Conservation (phyloP, 176 grass and related monocot genomes). For the Cenchrus fungigraminus region DNA sequence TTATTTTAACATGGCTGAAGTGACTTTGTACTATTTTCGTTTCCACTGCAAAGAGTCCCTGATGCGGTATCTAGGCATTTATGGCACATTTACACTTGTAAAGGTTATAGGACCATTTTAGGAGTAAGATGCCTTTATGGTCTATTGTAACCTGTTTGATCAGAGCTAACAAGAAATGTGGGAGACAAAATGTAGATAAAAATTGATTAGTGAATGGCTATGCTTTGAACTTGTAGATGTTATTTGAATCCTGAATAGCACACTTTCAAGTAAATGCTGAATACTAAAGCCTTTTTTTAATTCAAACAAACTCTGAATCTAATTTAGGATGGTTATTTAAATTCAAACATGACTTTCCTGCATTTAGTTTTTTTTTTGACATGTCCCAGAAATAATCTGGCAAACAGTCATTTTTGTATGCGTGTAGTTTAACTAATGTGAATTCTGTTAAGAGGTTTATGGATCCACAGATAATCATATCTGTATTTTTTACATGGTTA, state of each 20-base stretch:
- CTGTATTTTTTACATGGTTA: conserved; percentile 3
- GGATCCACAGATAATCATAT: background rate
- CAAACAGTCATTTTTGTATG: background rate
- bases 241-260: background rate
- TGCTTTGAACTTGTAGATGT: background rate
- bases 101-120: conserved; percentile 1
- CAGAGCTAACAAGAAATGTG: background rate
- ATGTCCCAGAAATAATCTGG: background rate
- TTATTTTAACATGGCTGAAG: conserved; percentile 9
- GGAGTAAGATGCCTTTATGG: conserved; percentile 1
- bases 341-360: background rate
- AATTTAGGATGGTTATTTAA: conserved; percentile 16
- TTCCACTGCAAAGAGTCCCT: background rate
- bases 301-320: background rate
- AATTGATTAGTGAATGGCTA: conserved; percentile 6
- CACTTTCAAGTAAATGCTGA: background rate
- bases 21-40: background rate
- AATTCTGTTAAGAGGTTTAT: conserved; percentile 9
- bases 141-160: conserved; percentile 1
- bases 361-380: background rate
- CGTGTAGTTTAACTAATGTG: background rate
- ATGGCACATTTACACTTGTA: background rate
- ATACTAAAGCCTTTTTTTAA: background rate
- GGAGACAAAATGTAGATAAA: background rate
- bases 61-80: background rate